These are phyloP conservation scores for Crucihimalaya himalaica DNA, from an alignment of 345 rosid species.

Conservation along the genomic window DNA sequence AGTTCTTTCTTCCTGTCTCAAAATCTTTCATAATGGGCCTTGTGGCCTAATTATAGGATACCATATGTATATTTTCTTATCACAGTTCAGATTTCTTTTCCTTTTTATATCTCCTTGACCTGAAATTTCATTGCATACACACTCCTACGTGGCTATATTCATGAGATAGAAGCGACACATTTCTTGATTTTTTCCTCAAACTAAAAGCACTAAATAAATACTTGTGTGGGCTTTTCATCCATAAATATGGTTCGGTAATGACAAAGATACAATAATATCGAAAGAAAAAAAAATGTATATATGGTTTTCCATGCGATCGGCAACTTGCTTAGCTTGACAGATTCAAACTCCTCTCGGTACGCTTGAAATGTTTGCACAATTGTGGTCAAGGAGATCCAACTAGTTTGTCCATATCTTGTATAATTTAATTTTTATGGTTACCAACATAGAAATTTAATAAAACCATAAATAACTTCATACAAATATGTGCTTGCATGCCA, in stretches of 20 bases:
- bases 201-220: background rate
- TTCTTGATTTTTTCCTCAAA: background rate
- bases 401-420: background rate
- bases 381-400: background rate
- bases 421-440: background rate
- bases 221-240: background rate
- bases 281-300: background rate
- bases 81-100: background rate
- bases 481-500: slow-evolving; percentile 1
- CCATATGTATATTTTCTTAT: background rate
- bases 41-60: background rate
- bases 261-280: background rate
- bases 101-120: background rate
- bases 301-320: background rate
- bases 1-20: background rate
- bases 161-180: background rate
- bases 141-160: no score
- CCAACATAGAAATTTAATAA: background rate
- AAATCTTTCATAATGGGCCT: background rate
- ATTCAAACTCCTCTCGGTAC: background rate
- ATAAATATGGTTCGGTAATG: no score
- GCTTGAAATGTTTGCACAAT: background rate
- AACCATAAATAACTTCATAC: background rate
- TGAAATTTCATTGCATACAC: background rate
- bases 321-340: background rate